phyloP scores from a whole-genome alignment of 257 asterid species.

The Fraxinus excelsior region DNA sequence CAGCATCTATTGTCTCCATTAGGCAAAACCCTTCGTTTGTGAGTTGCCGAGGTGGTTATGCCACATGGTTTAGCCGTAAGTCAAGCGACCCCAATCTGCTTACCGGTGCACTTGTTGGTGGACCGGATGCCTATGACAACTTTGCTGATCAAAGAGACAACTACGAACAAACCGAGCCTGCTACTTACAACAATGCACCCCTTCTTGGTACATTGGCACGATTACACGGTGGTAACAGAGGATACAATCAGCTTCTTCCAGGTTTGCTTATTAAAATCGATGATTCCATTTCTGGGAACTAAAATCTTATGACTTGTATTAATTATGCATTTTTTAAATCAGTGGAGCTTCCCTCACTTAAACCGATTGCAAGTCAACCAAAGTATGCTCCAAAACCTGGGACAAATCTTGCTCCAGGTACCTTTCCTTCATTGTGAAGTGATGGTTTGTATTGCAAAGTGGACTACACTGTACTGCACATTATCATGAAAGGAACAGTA shows the following conservation, averaged over 20 bases:
- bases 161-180: constrained; percentile 47
- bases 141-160: constrained; percentile 46
- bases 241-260: constrained; percentile 45
- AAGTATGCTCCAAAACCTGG: constrained; percentile 23
- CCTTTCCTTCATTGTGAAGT: not conserved
- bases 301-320: not conserved
- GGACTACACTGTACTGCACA: not conserved
- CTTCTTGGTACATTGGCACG: constrained; percentile 48
- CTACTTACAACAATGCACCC: constrained; percentile 55
- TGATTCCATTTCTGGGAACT: not conserved
- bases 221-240: constrained; percentile 37
- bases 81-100: constrained; percentile 44
- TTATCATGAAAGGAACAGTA: not conserved
- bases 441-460: not conserved
- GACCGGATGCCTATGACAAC: constrained; percentile 53
- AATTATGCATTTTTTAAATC: not conserved
- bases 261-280: constrained; percentile 22
- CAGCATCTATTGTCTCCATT: constrained; percentile 47
- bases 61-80: constrained; percentile 39
- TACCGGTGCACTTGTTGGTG: constrained; percentile 56
- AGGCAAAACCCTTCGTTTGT: constrained; percentile 40
- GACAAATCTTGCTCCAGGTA: constrained; percentile 30
- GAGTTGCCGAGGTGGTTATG: constrained; percentile 55
- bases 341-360: constrained; percentile 38
- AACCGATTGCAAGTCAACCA: constrained; percentile 20